Evolutionary conservation across 306 rosid species (phyloP), one percentile per base, ranked within the genome.

Genomic region (Aeschynomene evenia): DNA sequence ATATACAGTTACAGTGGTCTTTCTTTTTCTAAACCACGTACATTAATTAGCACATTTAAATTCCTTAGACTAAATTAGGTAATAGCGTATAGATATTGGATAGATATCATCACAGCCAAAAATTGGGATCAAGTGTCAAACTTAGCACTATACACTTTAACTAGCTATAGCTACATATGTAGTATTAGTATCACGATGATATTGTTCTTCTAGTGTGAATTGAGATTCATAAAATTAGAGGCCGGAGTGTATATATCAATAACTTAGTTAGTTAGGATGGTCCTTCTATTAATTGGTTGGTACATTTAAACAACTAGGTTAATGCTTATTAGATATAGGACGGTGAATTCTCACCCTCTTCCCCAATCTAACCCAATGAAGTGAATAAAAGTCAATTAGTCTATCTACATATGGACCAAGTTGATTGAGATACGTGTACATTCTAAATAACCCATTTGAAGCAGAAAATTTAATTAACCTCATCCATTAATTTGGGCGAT

Each of bases 211-310:
- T 43, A 14, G 48, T 62, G 26, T 26, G 43, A 49, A 57, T 16
- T 21, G 28, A 70, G 14, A 79, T 24, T 74, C 16, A 31, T n/a
- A n/a, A n/a, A 69, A 34, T 28, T 28, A 28, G 5, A 69, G 55
- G 28, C n/a, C n/a, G 20, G 6, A 19, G 63, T 50, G n/a, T n/a
- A n/a, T n/a, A n/a, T n/a, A 58, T 33, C 14, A 52, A 72, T 55
- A 71, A 63, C 65, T 42, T 71, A n/a, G n/a, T n/a, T n/a, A n/a
- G n/a, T n/a, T n/a, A 81, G 78, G 63, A 48, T 59, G 85, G 76
- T 71, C 71, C 85, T 71, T 43, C 36, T 33, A 62, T 63, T 67
- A 54, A 54, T 33, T 67, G 13, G 46, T 68, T 39, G 31, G 31
- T 28, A 28, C 31, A 53, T 57, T 56, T 57, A 78, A 79, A 24